Conservation (phyloP, 306 rosid genomes). For the Trifolium repens region DNA sequence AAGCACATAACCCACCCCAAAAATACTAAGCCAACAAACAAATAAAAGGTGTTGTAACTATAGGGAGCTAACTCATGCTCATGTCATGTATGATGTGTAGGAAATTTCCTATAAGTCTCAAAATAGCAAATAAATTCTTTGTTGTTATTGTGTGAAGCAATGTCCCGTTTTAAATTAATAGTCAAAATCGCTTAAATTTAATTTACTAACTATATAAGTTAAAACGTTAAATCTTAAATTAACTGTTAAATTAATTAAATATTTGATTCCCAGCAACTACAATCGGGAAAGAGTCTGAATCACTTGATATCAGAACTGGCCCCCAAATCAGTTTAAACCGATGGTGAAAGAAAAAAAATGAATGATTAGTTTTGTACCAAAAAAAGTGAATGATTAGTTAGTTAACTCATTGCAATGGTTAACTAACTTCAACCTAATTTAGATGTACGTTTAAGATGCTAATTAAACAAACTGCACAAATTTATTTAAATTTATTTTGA, state of each 20-base stretch:
- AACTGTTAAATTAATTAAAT: too few relatives aligned
- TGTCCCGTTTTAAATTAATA: too few relatives aligned
- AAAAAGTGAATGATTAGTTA: not conserved
- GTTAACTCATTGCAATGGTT: constrained; percentile 27
- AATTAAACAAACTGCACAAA: not conserved
- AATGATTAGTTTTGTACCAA: not conserved
- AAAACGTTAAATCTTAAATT: too few relatives aligned
- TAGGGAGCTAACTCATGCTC: constrained; percentile 21
- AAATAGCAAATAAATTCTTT: not conserved
- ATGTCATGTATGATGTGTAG: not conserved
- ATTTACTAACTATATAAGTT: too few relatives aligned
- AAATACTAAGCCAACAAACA: constrained; percentile 18
- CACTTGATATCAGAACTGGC: too few relatives aligned
- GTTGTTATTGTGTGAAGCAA: not conserved
- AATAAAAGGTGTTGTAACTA: not conserved
- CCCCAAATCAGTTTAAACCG: too few relatives aligned
- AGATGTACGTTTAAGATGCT: constrained; percentile 1
- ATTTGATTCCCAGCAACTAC: too few relatives aligned
- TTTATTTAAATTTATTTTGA: not conserved
- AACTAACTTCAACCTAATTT: constrained; percentile 12
- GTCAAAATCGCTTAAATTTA: too few relatives aligned
- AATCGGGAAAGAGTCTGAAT: too few relatives aligned
- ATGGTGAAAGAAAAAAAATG: too few relatives aligned
- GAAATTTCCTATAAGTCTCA: not conserved
- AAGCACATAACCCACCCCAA: constrained; percentile 23